Evolutionary conservation across 2,329 filamentous ascomycete species (phyloP).

Genomic region (Teratosphaeria pseudoeucalypti): DNA sequence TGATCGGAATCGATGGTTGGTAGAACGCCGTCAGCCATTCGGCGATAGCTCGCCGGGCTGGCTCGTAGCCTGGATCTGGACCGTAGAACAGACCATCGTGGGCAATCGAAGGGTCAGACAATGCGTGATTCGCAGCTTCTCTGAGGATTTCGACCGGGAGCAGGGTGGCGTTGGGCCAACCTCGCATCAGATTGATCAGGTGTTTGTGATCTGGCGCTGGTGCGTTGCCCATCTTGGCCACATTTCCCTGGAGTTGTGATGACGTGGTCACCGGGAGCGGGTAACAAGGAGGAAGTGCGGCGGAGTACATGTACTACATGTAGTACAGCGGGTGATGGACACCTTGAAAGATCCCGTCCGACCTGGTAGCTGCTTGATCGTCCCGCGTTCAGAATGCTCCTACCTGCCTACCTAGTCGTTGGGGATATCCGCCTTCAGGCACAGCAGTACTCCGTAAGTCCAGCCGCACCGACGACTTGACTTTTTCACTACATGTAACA

Average conservation of each 20-base stretch:
- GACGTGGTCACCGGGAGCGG: background rate
- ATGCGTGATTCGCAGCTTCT: slow-evolving; percentile 48
- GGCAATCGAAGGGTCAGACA: slow-evolving; percentile 50
- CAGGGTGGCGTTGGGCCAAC: slow-evolving; percentile 56
- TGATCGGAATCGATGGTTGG: slow-evolving; percentile 31
- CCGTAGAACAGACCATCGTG: slow-evolving; percentile 66
- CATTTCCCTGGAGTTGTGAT: background rate
- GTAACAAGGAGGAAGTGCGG: background rate
- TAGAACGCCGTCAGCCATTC: slow-evolving; percentile 61
- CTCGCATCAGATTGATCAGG: slow-evolving; percentile 54
- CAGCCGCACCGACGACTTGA: no score
- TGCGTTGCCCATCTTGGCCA: slow-evolving; percentile 1
- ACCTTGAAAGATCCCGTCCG: no score
- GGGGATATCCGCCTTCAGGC: no score
- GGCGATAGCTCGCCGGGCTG: slow-evolving; percentile 59
- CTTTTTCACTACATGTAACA: no score
- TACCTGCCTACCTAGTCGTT: no score
- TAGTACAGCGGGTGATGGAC: no score
- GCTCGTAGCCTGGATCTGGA: slow-evolving; percentile 62
- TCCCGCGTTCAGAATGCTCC: no score
- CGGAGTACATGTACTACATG: background rate
- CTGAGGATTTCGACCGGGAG: slow-evolving; percentile 56
- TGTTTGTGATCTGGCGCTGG: background rate
- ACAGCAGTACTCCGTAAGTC: no score
- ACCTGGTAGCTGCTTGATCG: no score